Conservation (phyloP, 2,329 filamentous ascomycete species). For the Colletotrichum endophyticum region DNA sequence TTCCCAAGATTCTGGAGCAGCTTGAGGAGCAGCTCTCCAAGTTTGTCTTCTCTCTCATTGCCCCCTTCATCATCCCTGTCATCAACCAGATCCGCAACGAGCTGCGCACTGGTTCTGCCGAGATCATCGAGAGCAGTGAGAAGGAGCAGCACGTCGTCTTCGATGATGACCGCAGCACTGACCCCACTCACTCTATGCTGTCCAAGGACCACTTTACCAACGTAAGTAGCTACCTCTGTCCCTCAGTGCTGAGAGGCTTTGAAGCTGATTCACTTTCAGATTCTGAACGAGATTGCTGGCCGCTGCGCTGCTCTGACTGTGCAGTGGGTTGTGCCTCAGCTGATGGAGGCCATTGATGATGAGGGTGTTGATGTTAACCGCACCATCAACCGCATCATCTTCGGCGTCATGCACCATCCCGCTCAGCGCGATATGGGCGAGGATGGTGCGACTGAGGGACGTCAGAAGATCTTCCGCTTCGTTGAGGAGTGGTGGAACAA, state of each 20-base stretch:
- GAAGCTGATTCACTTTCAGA: constrained; percentile 35
- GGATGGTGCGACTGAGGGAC: constrained; percentile 75
- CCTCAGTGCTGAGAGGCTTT: not conserved
- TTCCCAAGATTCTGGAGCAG: constrained; percentile 86
- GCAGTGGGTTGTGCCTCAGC: constrained; percentile 85
- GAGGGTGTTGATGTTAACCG: constrained; percentile 71
- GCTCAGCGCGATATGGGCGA: constrained; percentile 74
- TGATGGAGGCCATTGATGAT: constrained; percentile 89
- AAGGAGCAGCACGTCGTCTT: constrained; percentile 89
- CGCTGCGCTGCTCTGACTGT: constrained; percentile 80
- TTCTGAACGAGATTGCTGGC: constrained; percentile 88
- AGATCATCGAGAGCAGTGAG: constrained; percentile 85
- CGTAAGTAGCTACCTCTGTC: constrained; percentile 40
- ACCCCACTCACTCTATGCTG: constrained; percentile 95
- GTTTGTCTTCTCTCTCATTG: constrained; percentile 91
- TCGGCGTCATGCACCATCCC: constrained; percentile 87
- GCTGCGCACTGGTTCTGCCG: constrained; percentile 82
- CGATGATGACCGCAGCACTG: constrained; percentile 73
- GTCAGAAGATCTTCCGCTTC: constrained; percentile 77
- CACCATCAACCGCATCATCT: constrained; percentile 77
- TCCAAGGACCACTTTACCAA: constrained; percentile 96
- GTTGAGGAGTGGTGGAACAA: constrained; percentile 84
- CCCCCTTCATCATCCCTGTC: constrained; percentile 85
- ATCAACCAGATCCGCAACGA: constrained; percentile 87
- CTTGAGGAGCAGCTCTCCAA: constrained; percentile 85